Percentiles rank a stretch among this genome's conserved stretches.
Evolutionary conservation across 208 protist genomes (phyloP).

Genomic region (Giardia duodenalis): DNA sequence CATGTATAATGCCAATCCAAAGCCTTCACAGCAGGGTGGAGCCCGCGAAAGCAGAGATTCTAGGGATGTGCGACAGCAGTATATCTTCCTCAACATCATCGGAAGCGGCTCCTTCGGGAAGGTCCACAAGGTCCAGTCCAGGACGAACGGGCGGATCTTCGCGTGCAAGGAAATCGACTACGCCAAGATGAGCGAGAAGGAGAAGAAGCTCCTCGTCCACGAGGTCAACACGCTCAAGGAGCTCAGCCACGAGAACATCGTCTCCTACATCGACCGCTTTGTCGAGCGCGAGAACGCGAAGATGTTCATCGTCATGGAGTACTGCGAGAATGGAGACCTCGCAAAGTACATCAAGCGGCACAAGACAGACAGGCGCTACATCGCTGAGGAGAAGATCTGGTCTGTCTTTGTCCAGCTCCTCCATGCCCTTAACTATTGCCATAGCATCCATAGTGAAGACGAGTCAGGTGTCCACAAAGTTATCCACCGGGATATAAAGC

Average conservation of each 20-base stretch:
- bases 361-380: not conserved
- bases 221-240: constrained; percentile 52
- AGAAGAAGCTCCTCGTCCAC: constrained; percentile 61
- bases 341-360: constrained; percentile 35
- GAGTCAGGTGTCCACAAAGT: not conserved
- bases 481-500: not conserved
- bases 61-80: constrained; percentile 6
- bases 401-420: constrained; percentile 37
- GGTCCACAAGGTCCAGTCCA: not conserved
- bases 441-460: constrained; percentile 4
- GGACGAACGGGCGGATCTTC: constrained; percentile 35
- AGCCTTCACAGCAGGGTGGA: too few relatives aligned
- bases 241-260: constrained; percentile 23
- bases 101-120: not conserved
- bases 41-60: not conserved
- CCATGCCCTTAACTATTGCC: constrained; percentile 38
- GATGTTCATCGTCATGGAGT: constrained; percentile 44
- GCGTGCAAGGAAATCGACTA: constrained; percentile 51
- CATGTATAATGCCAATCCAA: too few relatives aligned
- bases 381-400: constrained; percentile 31
- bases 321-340: constrained; percentile 42
- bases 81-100: constrained; percentile 20
- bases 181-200: constrained; percentile 60
- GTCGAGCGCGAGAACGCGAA: constrained; percentile 32
- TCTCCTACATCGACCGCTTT: constrained; percentile 34